A percentile compares a stretch with the other conserved stretches of the same genome.
Evolutionary conservation across 176 grass and related monocot genomes (phyloP).

Genomic region (Carex parvula): DNA sequence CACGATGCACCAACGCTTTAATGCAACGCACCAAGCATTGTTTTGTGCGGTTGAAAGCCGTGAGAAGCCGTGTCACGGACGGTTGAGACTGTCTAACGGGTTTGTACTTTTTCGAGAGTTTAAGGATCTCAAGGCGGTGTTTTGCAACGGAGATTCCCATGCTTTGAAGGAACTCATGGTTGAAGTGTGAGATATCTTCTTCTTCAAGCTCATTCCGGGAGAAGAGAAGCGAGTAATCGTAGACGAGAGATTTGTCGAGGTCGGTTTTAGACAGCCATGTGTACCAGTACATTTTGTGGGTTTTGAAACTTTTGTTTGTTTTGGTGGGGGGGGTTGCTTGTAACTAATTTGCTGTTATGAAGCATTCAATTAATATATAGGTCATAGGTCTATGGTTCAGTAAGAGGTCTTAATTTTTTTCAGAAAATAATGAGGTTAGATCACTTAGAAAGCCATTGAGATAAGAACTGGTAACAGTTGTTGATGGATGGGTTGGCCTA

Average conservation of each 20-base stretch:
- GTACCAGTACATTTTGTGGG: conserved; percentile 66
- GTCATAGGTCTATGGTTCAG: neutral
- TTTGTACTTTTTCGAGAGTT: conserved; percentile 43
- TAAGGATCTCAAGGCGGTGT: conserved; percentile 88
- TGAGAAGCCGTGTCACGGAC: neutral
- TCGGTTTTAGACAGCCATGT: conserved; percentile 62
- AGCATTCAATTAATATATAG: neutral
- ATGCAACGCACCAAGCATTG: neutral
- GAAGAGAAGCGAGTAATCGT: conserved; percentile 60
- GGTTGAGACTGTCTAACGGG: neutral
- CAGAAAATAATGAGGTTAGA: neutral
- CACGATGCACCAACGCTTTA: conserved; percentile 1
- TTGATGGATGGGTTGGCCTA: neutral
- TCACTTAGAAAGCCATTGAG: neutral
- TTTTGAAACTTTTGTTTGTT: neutral
- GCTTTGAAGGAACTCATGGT: conserved; percentile 92
- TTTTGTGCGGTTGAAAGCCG: neutral
- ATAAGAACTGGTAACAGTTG: neutral
- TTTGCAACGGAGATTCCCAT: conserved; percentile 86
- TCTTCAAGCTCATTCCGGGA: conserved; percentile 64
- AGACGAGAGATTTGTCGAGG: conserved; percentile 45
- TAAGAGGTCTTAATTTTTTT: neutral
- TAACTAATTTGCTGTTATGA: neutral
- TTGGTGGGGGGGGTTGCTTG: neutral
- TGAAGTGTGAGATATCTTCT: conserved; percentile 58